Conservation (phyloP, 2,329 filamentous ascomycete genomes). For the Ascocoryne sarcoides region DNA sequence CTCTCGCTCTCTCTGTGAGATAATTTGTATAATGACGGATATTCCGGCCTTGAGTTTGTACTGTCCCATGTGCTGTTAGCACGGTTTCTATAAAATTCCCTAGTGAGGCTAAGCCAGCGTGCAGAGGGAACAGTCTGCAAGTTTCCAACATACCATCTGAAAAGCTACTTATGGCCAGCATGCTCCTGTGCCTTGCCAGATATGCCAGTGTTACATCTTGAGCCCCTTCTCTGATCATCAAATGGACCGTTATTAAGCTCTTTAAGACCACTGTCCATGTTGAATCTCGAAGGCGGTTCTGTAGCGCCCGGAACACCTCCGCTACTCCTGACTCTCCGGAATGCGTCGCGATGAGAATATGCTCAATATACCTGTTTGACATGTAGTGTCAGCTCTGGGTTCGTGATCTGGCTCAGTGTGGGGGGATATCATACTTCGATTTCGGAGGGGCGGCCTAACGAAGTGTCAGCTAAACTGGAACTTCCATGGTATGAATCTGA, state of each 20-base stretch:
- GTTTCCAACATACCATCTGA: constrained; percentile 60
- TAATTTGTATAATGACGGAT: constrained; percentile 89
- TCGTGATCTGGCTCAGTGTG: neutral
- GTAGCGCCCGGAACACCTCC: constrained; percentile 88
- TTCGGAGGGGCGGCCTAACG: constrained; percentile 84
- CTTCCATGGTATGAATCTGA: neutral
- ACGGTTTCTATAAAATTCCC: constrained; percentile 17
- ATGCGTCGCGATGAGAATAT: constrained; percentile 91
- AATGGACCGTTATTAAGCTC: constrained; percentile 84
- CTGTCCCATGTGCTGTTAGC: constrained; percentile 42
- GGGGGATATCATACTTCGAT: constrained; percentile 63
- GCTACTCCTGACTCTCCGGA: constrained; percentile 89
- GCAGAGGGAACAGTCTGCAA: constrained; percentile 1
- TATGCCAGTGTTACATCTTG: constrained; percentile 81
- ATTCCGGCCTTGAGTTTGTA: constrained; percentile 89
- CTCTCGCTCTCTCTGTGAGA: constrained; percentile 69
- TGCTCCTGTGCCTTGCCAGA: constrained; percentile 71
- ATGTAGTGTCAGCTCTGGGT: constrained; percentile 13
- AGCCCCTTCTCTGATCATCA: constrained; percentile 95
- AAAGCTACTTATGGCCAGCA: constrained; percentile 81
- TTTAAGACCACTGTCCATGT: constrained; percentile 99
- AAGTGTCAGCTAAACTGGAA: neutral
- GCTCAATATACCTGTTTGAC: constrained; percentile 58
- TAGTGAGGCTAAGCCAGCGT: constrained; percentile 11
- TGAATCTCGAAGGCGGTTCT: constrained; percentile 81